Evolutionary conservation across 1,139 yeast genomes (phyloP).

Genomic region (Geotrichum citri-aurantii): DNA sequence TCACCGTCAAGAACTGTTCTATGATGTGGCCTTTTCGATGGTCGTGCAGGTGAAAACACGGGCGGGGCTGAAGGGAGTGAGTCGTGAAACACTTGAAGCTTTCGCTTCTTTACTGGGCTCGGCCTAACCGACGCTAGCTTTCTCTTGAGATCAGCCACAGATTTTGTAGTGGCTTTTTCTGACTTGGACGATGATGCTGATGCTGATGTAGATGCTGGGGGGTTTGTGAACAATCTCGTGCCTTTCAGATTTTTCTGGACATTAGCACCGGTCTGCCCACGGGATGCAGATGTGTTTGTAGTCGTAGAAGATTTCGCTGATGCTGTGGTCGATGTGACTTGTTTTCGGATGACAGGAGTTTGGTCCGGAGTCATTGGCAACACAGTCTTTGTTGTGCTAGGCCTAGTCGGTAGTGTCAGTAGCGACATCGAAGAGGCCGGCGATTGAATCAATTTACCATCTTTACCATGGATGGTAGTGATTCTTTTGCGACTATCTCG

Average conservation of each 20-base stretch:
- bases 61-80: not conserved
- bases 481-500: not conserved
- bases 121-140: not conserved
- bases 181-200: not conserved
- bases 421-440: not conserved
- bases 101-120: not conserved
- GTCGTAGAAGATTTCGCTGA: slow-evolving; percentile 13
- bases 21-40: not conserved
- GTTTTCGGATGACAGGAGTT: slow-evolving; percentile 15
- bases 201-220: not conserved
- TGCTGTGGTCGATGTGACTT: slow-evolving; percentile 20
- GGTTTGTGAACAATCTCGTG: not conserved
- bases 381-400: not conserved
- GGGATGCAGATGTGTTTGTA: not conserved
- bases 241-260: not conserved
- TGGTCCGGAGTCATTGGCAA: slow-evolving; percentile 20
- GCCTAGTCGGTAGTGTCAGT: not conserved
- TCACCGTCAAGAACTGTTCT: slow-evolving; percentile 1
- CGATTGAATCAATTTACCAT: not conserved
- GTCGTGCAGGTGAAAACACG: not conserved
- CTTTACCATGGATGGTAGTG: not conserved
- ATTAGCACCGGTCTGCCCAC: not conserved
- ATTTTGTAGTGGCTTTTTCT: not conserved
- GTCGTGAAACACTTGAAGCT: slow-evolving; percentile 4
- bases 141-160: not conserved